Conservation (phyloP, 305 asterid species). For the Withania somnifera region DNA sequence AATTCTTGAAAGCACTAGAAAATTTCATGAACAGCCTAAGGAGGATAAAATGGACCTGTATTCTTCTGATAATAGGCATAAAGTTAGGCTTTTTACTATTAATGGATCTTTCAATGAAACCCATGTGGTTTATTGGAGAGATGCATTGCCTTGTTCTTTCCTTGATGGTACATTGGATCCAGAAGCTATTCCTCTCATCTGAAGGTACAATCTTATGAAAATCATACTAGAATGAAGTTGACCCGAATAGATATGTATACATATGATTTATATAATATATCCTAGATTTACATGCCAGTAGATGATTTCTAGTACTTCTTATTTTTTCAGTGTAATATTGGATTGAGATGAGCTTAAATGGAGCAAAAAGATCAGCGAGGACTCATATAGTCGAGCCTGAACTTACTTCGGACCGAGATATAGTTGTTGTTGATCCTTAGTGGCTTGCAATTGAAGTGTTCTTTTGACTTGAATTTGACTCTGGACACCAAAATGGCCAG, state of each 20-base stretch:
- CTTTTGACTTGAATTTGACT: neutral
- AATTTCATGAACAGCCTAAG: conserved; percentile 47
- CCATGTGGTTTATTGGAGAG: conserved; percentile 50
- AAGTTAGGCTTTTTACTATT: conserved; percentile 36
- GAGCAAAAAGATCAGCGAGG: neutral
- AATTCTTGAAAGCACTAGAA: conserved; percentile 26
- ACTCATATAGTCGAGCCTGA: neutral
- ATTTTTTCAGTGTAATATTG: neutral
- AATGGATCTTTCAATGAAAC: conserved; percentile 26
- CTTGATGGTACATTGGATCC: conserved; percentile 27
- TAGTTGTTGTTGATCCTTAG: neutral
- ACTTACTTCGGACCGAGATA: neutral
- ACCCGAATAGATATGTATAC: too few species aligned
- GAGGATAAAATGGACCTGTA: conserved; percentile 42
- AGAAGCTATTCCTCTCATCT: conserved; percentile 26
- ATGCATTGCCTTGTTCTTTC: conserved; percentile 42
- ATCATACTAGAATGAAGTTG: too few species aligned
- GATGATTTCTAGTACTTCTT: too few species aligned
- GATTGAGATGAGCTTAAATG: neutral
- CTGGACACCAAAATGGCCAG: neutral
- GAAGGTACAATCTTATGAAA: conserved; percentile 34
- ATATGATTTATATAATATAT: too few species aligned
- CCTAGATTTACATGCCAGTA: too few species aligned
- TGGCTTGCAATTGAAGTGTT: neutral
- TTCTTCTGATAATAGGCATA: conserved; percentile 31